A percentile compares a stretch with the other conserved stretches of the same genome.
Evolutionary conservation across 352 stramenopile species (phyloP).

Genomic region (Phytopythium cucurbitacearum): DNA sequence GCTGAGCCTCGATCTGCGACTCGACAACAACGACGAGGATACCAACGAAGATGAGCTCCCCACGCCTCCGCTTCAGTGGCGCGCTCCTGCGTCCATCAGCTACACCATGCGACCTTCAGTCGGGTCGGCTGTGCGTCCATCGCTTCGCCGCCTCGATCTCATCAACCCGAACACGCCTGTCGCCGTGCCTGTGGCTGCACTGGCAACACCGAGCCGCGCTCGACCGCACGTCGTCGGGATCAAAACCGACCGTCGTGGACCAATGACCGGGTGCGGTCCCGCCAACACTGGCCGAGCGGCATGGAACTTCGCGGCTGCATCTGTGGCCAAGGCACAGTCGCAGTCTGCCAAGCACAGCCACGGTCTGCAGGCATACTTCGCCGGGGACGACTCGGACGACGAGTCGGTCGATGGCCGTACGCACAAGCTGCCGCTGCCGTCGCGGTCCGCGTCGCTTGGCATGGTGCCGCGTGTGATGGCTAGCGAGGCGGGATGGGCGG

Average conservation of each 20-base stretch:
- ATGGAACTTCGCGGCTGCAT: conserved; percentile 5
- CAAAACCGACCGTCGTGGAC: no score
- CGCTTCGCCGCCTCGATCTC: neutral
- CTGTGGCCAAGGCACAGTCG: conserved; percentile 1
- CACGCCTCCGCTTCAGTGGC: neutral
- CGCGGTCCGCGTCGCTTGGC: conserved; percentile 28
- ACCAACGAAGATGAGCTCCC: conserved; percentile 4
- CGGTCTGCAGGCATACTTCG: conserved; percentile 18
- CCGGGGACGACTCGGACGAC: conserved; percentile 23
- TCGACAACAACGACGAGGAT: conserved; percentile 23
- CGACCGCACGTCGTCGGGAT: no score
- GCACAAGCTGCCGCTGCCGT: conserved; percentile 7
- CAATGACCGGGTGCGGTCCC: no score
- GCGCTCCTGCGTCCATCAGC: conserved; percentile 1
- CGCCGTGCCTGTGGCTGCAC: no score
- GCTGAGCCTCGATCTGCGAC: conserved; percentile 19
- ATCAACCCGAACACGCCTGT: neutral
- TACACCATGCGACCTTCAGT: neutral
- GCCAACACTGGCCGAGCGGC: neutral
- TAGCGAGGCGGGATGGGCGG: neutral
- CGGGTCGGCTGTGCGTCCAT: neutral
- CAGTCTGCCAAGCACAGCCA: conserved; percentile 7
- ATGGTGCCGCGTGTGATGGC: conserved; percentile 11
- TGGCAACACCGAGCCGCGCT: no score
- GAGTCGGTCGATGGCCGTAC: conserved; percentile 17